Evolutionary conservation across 2,329 filamentous ascomycete species (phyloP).

Genomic region (Berkeleyomyces basicola): DNA sequence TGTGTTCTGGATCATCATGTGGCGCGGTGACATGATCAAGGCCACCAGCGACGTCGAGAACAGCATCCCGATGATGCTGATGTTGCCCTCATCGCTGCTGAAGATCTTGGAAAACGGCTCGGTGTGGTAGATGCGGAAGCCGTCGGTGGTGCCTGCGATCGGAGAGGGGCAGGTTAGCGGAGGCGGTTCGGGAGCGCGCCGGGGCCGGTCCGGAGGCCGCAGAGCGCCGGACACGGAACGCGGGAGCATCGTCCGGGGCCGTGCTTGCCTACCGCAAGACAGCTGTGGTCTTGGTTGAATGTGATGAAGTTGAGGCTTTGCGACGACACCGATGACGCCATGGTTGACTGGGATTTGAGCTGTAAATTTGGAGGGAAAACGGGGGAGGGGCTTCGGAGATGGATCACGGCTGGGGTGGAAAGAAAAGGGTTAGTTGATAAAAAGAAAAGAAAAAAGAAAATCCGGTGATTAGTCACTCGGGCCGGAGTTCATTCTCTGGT

Average conservation of each 20-base stretch:
- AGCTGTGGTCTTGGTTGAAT: constrained; percentile 98
- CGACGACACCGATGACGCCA: constrained; percentile 28
- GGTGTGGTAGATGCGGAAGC: constrained; percentile 92
- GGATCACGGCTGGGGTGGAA: not conserved
- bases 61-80: constrained; percentile 94
- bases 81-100: constrained; percentile 85
- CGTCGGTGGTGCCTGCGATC: constrained; percentile 62
- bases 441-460: not conserved
- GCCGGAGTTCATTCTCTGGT: no score
- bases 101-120: constrained; percentile 93
- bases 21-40: constrained; percentile 76
- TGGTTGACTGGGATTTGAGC: not conserved
- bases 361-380: not conserved
- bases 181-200: not conserved
- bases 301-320: constrained; percentile 91
- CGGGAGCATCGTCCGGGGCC: not conserved
- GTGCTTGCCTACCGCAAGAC: constrained; percentile 73
- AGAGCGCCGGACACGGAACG: no score
- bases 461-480: no score
- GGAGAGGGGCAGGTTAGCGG: not conserved
- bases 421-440: not conserved
- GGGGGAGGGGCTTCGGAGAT: not conserved
- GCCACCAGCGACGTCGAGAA: constrained; percentile 96
- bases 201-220: no score
- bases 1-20: constrained; percentile 92